phyloP scores from a whole-genome alignment of 345 rosid species.

The Mangifera indica region DNA sequence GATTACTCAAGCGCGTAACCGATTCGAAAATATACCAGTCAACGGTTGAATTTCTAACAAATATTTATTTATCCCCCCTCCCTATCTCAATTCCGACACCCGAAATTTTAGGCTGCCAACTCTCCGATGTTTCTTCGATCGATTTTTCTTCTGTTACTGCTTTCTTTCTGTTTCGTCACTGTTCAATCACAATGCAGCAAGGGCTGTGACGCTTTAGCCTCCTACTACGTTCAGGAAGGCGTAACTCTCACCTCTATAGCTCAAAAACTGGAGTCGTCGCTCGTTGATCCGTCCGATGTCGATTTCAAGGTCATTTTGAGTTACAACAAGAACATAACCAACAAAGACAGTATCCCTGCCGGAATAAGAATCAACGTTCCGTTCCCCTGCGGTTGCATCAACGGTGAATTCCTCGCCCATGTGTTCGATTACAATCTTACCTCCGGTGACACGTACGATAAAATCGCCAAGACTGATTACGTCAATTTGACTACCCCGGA shows the following conservation, averaged over 20 bases:
- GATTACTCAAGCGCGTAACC: too few species aligned
- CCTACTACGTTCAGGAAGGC: slow-evolving; percentile 51
- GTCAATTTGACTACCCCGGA: slow-evolving; percentile 47
- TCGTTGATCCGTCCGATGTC: background rate
- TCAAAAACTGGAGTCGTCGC: slow-evolving; percentile 23
- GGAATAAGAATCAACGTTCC: slow-evolving; percentile 51
- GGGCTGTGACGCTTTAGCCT: slow-evolving; percentile 57
- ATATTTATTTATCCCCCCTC: background rate
- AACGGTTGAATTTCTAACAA: slow-evolving; percentile 3
- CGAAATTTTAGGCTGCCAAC: background rate
- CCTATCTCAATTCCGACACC: background rate
- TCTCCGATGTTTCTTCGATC: slow-evolving; percentile 26
- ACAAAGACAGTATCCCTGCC: slow-evolving; percentile 37
- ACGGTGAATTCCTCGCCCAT: slow-evolving; percentile 47
- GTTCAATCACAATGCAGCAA: slow-evolving; percentile 44
- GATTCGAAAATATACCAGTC: slow-evolving; percentile 12
- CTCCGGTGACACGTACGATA: slow-evolving; percentile 30
- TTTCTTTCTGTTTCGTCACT: slow-evolving; percentile 21
- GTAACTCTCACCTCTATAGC: slow-evolving; percentile 48
- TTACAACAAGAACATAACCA: slow-evolving; percentile 34
- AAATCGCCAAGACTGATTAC: slow-evolving; percentile 30
- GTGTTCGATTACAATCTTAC: slow-evolving; percentile 33
- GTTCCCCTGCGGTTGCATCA: slow-evolving; percentile 67
- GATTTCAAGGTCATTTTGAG: slow-evolving; percentile 24
- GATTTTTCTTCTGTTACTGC: slow-evolving; percentile 15